Evolutionary conservation across 225 moss, liverwort and hornwort species (phyloP).

Genomic region (Bryum argenteum): DNA sequence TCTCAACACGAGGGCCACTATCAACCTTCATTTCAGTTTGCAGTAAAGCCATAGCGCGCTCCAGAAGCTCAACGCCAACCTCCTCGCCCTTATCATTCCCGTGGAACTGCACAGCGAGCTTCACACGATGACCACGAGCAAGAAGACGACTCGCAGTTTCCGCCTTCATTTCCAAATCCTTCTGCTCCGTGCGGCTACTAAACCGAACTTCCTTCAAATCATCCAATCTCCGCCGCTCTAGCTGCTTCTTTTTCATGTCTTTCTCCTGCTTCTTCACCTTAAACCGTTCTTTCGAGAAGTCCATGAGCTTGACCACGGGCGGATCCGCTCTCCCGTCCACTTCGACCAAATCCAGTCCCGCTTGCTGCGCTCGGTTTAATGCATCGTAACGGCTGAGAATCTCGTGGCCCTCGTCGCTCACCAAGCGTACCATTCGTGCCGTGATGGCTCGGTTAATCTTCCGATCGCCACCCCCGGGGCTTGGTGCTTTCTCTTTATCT

Average conservation of each 20-base stretch:
- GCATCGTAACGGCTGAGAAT: conserved; percentile 57
- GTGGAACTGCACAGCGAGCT: conserved; percentile 57
- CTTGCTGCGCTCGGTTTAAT: conserved; percentile 48
- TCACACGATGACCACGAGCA: conserved; percentile 56
- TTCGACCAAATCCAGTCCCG: conserved; percentile 65
- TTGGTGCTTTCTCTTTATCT: background rate
- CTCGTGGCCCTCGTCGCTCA: conserved; percentile 53
- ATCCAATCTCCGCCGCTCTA: conserved; percentile 38
- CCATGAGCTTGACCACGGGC: conserved; percentile 95
- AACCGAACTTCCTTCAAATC: conserved; percentile 39
- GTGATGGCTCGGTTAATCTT: conserved; percentile 57
- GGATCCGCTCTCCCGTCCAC: conserved; percentile 89
- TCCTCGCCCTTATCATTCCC: conserved; percentile 63
- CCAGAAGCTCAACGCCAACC: conserved; percentile 49
- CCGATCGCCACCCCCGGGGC: conserved; percentile 24
- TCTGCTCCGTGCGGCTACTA: conserved; percentile 78
- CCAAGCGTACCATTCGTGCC: conserved; percentile 56
- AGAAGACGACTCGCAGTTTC: conserved; percentile 52
- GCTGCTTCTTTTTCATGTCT: conserved; percentile 81
- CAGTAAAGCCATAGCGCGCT: conserved; percentile 50
- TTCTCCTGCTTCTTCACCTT: conserved; percentile 93
- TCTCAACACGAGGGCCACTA: conserved; percentile 61
- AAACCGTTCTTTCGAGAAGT: conserved; percentile 85
- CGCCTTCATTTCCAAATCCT: conserved; percentile 64
- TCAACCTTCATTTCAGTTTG: conserved; percentile 48